Evolutionary conservation across 345 rosid species (phyloP).

Genomic region (Diplotaxis tenuifolia): DNA sequence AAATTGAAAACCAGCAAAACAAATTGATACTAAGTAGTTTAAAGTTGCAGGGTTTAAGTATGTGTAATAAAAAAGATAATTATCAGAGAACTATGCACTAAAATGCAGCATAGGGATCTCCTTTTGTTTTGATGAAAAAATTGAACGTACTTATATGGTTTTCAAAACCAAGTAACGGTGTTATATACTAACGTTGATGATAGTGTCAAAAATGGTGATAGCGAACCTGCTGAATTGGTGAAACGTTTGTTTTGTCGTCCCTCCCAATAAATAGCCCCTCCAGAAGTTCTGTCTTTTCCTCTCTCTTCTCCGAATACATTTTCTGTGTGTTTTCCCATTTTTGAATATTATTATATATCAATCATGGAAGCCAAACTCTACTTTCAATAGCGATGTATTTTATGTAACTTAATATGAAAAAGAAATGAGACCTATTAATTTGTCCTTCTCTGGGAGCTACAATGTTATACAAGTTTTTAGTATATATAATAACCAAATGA

Average conservation of each 20-base stretch:
- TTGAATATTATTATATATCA: neutral
- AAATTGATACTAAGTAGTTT: no score
- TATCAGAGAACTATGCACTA: no score
- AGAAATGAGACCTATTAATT: neutral
- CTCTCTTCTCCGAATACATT: slow-evolving; percentile 61
- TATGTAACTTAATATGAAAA: neutral
- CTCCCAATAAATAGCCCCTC: slow-evolving; percentile 51
- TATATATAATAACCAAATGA: neutral
- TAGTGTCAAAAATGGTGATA: neutral
- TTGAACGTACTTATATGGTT: no score
- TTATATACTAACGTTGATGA: neutral
- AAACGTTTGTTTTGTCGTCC: slow-evolving; percentile 42
- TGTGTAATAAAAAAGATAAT: no score
- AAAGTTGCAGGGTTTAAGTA: no score
- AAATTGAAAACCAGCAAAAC: no score
- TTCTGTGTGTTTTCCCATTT: slow-evolving; percentile 44
- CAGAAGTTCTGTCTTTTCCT: slow-evolving; percentile 64
- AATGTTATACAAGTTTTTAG: neutral
- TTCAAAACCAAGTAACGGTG: neutral
- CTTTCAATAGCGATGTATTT: neutral
- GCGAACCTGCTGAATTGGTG: slow-evolving; percentile 68
- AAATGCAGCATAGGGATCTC: no score
- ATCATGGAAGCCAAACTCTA: slow-evolving; percentile 17
- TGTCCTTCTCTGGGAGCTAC: neutral
- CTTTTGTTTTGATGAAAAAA: no score